These are phyloP conservation scores for Setaria italica DNA, from an alignment of 202 grass and related monocot species.

Conservation along the genomic window DNA sequence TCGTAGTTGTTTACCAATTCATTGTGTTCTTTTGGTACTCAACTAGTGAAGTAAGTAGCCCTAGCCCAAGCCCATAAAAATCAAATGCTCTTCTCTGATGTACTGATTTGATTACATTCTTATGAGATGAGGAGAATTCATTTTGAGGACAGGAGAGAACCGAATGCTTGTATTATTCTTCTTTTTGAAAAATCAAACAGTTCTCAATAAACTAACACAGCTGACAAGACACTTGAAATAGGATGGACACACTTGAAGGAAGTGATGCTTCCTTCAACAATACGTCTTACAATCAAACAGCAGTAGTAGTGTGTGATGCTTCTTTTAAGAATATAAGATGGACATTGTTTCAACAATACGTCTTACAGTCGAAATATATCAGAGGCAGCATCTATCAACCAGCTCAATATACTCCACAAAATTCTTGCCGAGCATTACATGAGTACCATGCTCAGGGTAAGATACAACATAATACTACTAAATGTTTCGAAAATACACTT, in stretches of 20 bases:
- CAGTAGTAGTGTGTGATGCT: too few relatives aligned
- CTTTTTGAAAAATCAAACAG: too few relatives aligned
- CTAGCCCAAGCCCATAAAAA: neutral
- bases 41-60: neutral
- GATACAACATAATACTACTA: slow-evolving; percentile 46
- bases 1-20: neutral
- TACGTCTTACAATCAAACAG: too few relatives aligned
- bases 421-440: slow-evolving; percentile 17
- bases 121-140: too few relatives aligned
- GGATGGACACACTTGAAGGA: too few relatives aligned
- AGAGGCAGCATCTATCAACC: neutral
- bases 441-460: slow-evolving; percentile 20
- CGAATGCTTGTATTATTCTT: neutral
- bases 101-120: neutral
- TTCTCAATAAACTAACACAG: too few relatives aligned
- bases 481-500: slow-evolving; percentile 27
- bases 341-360: neutral
- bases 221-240: too few relatives aligned
- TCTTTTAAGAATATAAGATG: too few relatives aligned
- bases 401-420: slow-evolving; percentile 30
- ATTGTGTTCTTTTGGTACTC: slow-evolving; percentile 5
- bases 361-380: slow-evolving; percentile 38
- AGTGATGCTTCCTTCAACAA: too few relatives aligned
- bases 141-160: neutral
- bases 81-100: too few relatives aligned